These are phyloP conservation scores for Bassia scoparia DNA, from an alignment of 148 eudicot genomes.

Conservation along the genomic window DNA sequence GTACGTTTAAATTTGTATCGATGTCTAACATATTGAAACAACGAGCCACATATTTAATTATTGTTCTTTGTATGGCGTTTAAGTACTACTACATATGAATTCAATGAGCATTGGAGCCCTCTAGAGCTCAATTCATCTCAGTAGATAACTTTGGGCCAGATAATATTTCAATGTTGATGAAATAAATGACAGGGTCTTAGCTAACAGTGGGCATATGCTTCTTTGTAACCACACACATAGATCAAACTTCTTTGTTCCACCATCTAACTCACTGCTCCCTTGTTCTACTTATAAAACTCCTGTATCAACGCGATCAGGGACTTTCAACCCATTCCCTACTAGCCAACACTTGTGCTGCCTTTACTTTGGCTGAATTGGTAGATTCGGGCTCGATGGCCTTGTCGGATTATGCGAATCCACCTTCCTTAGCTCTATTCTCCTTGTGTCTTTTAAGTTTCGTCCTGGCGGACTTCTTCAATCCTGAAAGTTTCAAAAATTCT, in stretches of 20 bases:
- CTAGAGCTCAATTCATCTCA: slow-evolving; percentile 76
- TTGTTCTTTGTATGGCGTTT: too few relatives aligned
- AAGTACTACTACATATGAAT: too few relatives aligned
- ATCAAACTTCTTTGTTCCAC: slow-evolving; percentile 60
- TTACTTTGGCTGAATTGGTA: slow-evolving; percentile 63
- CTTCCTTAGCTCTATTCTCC: slow-evolving; percentile 61
- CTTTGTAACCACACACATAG: slow-evolving; percentile 68
- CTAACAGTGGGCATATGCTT: slow-evolving; percentile 75
- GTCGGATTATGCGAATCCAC: slow-evolving; percentile 83
- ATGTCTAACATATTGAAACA: too few relatives aligned
- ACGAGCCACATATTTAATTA: too few relatives aligned
- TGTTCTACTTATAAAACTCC: slow-evolving; percentile 64
- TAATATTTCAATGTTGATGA: slow-evolving; percentile 67
- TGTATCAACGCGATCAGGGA: slow-evolving; percentile 71
- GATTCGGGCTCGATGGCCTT: slow-evolving; percentile 41
- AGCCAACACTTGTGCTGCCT: slow-evolving; percentile 73
- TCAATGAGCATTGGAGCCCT: slow-evolving; percentile 88
- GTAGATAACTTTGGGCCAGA: slow-evolving; percentile 59
- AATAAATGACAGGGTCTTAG: slow-evolving; percentile 83
- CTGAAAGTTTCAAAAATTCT: slow-evolving; percentile 26
- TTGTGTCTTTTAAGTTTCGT: slow-evolving; percentile 39
- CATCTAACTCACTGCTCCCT: slow-evolving; percentile 72
- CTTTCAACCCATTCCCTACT: slow-evolving; percentile 86
- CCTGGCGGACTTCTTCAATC: slow-evolving; percentile 27
- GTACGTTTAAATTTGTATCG: too few relatives aligned